phyloP scores from a whole-genome alignment of 768 basidiomycete species.

The Suillus occidentalis region DNA sequence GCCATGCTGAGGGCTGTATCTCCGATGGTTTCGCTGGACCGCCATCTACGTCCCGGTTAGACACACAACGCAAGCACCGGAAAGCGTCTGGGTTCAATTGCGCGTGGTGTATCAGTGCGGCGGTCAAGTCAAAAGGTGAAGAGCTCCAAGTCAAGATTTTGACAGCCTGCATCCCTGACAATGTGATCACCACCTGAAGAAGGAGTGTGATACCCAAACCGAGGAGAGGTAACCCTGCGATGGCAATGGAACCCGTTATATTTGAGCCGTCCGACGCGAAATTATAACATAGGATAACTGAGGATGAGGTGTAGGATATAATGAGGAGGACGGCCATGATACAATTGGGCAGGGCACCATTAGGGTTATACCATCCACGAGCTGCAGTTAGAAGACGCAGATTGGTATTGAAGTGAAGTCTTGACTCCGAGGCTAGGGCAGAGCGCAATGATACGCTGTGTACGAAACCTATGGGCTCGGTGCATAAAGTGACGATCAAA shows the following conservation, averaged over 20 bases:
- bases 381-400: conserved; percentile 28
- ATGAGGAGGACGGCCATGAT: conserved; percentile 30
- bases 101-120: conserved; percentile 29
- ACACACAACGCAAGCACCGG: conserved; percentile 29
- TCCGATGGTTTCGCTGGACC: conserved; percentile 14
- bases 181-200: conserved; percentile 24
- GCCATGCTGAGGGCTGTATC: conserved; percentile 30
- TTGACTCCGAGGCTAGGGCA: conserved; percentile 24
- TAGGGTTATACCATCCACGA: conserved; percentile 20
- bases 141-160: conserved; percentile 34
- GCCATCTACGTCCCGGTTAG: conserved; percentile 5
- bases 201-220: conserved; percentile 22
- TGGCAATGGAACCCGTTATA: too few species aligned
- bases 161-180: conserved; percentile 20
- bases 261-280: too few species aligned
- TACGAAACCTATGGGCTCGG: conserved; percentile 30
- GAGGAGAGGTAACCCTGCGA: conserved; percentile 29
- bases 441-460: conserved; percentile 30
- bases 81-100: conserved; percentile 19
- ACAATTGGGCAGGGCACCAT: conserved; percentile 21
- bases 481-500: conserved; percentile 27
- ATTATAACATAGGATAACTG: background rate
- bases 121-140: conserved; percentile 30
- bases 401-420: conserved; percentile 32
- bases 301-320: conserved; percentile 28